Conservation (phyloP, 2,329 filamentous ascomycete genomes). For the Pestalotiopsis sp. region DNA sequence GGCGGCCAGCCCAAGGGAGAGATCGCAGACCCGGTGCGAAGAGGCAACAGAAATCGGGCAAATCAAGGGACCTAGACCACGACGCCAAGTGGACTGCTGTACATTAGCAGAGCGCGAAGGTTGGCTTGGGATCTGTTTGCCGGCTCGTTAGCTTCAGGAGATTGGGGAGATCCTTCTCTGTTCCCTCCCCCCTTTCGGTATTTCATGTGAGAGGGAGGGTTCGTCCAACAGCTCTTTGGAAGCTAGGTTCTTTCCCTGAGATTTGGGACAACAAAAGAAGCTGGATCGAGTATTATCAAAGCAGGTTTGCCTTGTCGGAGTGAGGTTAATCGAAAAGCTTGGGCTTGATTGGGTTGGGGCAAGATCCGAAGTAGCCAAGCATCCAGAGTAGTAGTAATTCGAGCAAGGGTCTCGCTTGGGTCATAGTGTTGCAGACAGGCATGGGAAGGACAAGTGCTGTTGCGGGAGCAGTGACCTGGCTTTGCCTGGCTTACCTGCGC, state of each 20-base stretch:
- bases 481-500: no score
- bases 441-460: no score
- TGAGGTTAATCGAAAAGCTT: background rate
- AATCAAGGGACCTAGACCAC: slow-evolving; percentile 6
- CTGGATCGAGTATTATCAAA: background rate
- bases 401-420: background rate
- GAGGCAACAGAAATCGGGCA: background rate
- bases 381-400: background rate
- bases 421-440: background rate
- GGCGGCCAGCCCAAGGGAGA: no score
- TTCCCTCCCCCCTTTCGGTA: background rate
- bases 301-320: background rate
- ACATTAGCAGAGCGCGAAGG: background rate
- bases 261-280: background rate
- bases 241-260: background rate
- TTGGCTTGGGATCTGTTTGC: background rate
- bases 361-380: background rate
- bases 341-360: background rate
- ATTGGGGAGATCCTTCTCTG: background rate
- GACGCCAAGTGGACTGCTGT: slow-evolving; percentile 6
- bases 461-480: no score
- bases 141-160: background rate
- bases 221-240: background rate
- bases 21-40: background rate
- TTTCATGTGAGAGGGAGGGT: background rate